These are phyloP conservation scores for Fusarium secorum DNA, from an alignment of 2,329 filamentous ascomycete species.

Conservation along the genomic window DNA sequence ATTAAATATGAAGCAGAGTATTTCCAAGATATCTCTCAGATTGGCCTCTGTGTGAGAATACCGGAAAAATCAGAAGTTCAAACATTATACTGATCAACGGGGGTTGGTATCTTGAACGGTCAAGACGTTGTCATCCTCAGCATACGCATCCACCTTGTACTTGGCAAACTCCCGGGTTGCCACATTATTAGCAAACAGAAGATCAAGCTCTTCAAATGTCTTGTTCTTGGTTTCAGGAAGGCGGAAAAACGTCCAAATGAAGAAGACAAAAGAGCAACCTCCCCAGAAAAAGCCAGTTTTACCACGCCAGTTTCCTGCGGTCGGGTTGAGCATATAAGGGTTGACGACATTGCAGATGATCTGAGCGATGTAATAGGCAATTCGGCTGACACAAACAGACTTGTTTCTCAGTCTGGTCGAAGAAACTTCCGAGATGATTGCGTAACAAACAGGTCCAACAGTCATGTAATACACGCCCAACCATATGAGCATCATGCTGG, in stretches of 20 bases:
- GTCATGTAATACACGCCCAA: conserved; percentile 50
- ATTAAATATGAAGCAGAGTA: background rate
- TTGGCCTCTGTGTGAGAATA: background rate
- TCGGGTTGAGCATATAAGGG: conserved; percentile 43
- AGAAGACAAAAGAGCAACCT: conserved; percentile 41
- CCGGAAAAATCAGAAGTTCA: background rate
- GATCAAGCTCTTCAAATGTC: conserved; percentile 62
- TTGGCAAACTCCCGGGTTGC: conserved; percentile 50
- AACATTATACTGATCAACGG: background rate
- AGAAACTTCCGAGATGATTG: conserved; percentile 50
- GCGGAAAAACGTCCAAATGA: conserved; percentile 60
- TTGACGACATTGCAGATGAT: conserved; percentile 40
- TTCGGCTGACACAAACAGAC: conserved; percentile 49
- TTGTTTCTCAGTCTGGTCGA: conserved; percentile 50
- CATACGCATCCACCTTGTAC: conserved; percentile 45
- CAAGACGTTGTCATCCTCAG: conserved; percentile 5
- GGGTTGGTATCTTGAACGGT: background rate
- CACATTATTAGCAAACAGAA: conserved; percentile 56
- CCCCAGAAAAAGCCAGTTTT: conserved; percentile 54
- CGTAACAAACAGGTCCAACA: conserved; percentile 52
- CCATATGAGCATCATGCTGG: conserved; percentile 51
- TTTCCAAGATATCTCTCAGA: background rate
- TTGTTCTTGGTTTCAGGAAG: conserved; percentile 56
- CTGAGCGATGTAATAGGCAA: conserved; percentile 32
- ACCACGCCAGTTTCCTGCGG: conserved; percentile 40